These are phyloP conservation scores for Trichoderma koningiopsis DNA, from an alignment of 2,329 filamentous ascomycete species.

Conservation along the genomic window DNA sequence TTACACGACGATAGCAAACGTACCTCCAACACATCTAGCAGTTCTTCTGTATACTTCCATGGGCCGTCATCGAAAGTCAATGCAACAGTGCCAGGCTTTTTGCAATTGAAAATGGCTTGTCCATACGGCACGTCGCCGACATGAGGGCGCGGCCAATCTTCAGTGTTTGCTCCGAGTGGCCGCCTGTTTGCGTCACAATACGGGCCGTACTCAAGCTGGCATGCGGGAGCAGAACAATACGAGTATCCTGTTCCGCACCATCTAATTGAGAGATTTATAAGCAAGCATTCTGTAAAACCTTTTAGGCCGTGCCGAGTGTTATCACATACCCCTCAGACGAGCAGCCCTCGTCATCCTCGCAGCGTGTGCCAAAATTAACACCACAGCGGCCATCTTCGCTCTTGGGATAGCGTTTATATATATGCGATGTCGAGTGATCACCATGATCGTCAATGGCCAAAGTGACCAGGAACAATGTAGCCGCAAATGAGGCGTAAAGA, in stretches of 20 bases:
- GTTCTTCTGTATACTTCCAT: slow-evolving; percentile 44
- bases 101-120: slow-evolving; percentile 49
- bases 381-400: slow-evolving; percentile 48
- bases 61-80: slow-evolving; percentile 53
- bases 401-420: slow-evolving; percentile 27
- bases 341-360: slow-evolving; percentile 43
- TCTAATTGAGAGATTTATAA: slow-evolving; percentile 33
- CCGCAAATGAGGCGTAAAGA: not conserved
- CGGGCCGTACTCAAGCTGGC: slow-evolving; percentile 62
- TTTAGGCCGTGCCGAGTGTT: too few relatives aligned
- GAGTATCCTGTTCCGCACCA: slow-evolving; percentile 58
- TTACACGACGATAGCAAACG: not conserved
- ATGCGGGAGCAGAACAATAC: slow-evolving; percentile 64
- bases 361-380: slow-evolving; percentile 40
- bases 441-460: not conserved
- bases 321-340: slow-evolving; percentile 45
- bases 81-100: slow-evolving; percentile 42
- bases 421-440: not conserved
- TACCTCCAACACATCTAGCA: slow-evolving; percentile 44
- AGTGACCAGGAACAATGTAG: not conserved
- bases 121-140: slow-evolving; percentile 59
- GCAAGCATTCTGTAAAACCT: too few relatives aligned
- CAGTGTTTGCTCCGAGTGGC: slow-evolving; percentile 55
- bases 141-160: slow-evolving; percentile 52
- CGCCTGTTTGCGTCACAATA: slow-evolving; percentile 62